Percentiles rank a stretch among this genome's conserved stretches.
Conservation (phyloP, 148 eudicot species). For the Amaranthus hypochondriacus region DNA sequence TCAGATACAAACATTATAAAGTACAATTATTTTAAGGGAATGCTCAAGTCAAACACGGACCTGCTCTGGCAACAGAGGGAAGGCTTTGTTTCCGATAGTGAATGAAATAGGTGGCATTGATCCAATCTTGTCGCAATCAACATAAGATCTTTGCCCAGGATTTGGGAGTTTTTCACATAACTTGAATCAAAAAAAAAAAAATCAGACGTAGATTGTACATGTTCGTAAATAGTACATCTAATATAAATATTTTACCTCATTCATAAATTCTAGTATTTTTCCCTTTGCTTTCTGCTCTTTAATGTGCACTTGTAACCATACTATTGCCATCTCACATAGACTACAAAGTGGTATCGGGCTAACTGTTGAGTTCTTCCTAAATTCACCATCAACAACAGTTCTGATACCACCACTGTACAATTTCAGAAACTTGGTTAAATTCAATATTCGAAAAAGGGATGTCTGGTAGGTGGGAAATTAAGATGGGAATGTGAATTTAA, state of each 20-base stretch:
- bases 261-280: conserved; percentile 20
- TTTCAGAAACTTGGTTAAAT: not conserved
- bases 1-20: no score
- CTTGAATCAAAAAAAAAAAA: conserved; percentile 8
- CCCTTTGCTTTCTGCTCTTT: conserved; percentile 24
- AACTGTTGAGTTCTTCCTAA: conserved; percentile 6
- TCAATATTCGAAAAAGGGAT: not conserved
- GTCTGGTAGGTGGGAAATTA: no score
- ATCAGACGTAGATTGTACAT: conserved; percentile 7
- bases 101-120: conserved; percentile 37
- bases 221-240: not conserved
- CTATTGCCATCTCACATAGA: conserved; percentile 36
- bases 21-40: not conserved
- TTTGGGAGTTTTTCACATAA: conserved; percentile 45
- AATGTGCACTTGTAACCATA: conserved; percentile 32
- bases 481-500: no score
- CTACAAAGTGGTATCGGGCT: conserved; percentile 22
- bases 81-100: conserved; percentile 31
- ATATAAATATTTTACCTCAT: conserved; percentile 23
- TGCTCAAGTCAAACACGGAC: conserved; percentile 8
- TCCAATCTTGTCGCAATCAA: conserved; percentile 31
- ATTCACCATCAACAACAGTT: conserved; percentile 3
- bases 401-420: conserved; percentile 15
- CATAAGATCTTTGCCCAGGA: conserved; percentile 31
- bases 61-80: conserved; percentile 41